Evolutionary conservation across 2,329 filamentous ascomycete genomes (phyloP).

Genomic region (Aureobasidium sp.): DNA sequence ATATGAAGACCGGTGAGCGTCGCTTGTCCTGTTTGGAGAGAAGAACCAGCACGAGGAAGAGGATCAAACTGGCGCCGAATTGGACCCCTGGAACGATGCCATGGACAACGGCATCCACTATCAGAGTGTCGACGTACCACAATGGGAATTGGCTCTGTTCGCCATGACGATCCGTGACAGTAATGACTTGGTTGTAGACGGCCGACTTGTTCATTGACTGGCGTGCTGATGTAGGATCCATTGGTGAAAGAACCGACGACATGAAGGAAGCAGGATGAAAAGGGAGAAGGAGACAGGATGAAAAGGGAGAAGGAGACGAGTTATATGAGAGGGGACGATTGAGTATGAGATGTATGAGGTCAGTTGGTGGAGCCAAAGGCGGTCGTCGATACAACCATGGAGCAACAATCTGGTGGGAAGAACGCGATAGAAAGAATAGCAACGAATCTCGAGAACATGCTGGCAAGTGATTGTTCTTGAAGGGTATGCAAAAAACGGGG

Average conservation of each 20-base stretch:
- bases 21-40: slow-evolving; percentile 61
- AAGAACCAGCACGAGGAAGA: slow-evolving; percentile 57
- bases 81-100: slow-evolving; percentile 50
- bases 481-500: background rate
- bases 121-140: slow-evolving; percentile 39
- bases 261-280: no score
- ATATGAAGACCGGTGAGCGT: slow-evolving; percentile 52
- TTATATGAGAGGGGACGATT: background rate
- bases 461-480: slow-evolving; percentile 2
- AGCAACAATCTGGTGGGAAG: background rate
- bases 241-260: background rate
- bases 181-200: slow-evolving; percentile 35
- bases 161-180: slow-evolving; percentile 35
- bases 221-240: background rate
- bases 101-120: slow-evolving; percentile 47
- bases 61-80: slow-evolving; percentile 57
- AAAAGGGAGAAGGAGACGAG: background rate
- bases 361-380: background rate
- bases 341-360: background rate
- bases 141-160: slow-evolving; percentile 38
- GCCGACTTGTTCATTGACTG: background rate
- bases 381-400: background rate
- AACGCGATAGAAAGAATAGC: background rate
- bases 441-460: background rate
- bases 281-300: background rate